Evolutionary conservation across 2,329 filamentous ascomycete genomes (phyloP).

Genomic region (Aspergillaceae sp.): DNA sequence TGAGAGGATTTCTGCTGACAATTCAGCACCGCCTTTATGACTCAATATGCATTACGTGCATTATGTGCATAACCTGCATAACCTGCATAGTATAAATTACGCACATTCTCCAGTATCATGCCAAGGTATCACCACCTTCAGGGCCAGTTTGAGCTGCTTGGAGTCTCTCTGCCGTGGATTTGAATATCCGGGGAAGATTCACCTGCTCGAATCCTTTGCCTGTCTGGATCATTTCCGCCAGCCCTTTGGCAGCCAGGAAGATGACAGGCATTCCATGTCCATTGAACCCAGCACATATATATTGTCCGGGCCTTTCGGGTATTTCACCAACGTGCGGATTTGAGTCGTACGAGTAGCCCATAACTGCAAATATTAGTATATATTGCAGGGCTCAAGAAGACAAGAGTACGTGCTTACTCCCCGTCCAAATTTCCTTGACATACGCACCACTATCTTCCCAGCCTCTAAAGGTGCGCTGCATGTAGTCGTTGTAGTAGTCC

Average conservation of each 20-base stretch:
- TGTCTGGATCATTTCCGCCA: constrained; percentile 48
- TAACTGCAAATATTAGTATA: constrained; percentile 28
- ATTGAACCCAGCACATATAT: constrained; percentile 54
- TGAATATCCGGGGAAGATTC: constrained; percentile 25
- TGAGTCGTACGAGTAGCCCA: constrained; percentile 46
- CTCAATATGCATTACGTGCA: background rate
- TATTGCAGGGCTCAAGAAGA: too few relatives aligned
- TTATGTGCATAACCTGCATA: background rate
- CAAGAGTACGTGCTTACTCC: constrained; percentile 15
- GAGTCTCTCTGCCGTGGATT: constrained; percentile 18
- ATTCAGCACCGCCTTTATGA: background rate
- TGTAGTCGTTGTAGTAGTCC: constrained; percentile 32
- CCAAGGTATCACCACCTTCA: constrained; percentile 12
- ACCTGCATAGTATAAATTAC: background rate
- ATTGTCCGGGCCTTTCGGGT: constrained; percentile 42
- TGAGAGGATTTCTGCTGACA: background rate
- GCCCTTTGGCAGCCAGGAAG: constrained; percentile 50
- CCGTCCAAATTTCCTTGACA: constrained; percentile 30
- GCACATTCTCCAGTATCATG: background rate
- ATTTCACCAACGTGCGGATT: constrained; percentile 47
- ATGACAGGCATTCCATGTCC: constrained; percentile 61
- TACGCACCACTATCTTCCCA: constrained; percentile 30
- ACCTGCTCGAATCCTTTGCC: constrained; percentile 20
- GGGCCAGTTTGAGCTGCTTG: constrained; percentile 8
- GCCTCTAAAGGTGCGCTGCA: constrained; percentile 30